Conservation (phyloP, 192 early-diverging fungal species). For the Backusella tarrabulga region DNA sequence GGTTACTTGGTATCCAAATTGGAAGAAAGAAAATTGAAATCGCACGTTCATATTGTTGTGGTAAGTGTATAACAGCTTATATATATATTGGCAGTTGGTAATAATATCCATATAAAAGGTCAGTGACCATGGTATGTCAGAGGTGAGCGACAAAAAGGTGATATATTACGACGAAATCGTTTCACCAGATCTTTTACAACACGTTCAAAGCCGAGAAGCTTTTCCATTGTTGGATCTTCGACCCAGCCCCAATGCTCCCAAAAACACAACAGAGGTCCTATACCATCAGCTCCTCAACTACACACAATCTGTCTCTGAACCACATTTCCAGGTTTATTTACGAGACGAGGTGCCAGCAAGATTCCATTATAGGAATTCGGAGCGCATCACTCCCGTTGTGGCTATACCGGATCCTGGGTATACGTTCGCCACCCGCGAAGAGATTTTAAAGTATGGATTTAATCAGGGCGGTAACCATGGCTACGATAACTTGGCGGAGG, state of each 20-base stretch:
- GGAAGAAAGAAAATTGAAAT: conserved; percentile 51
- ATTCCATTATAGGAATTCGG: conserved; percentile 67
- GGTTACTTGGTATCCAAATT: conserved; percentile 58
- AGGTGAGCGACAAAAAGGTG: background rate
- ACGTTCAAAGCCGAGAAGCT: conserved; percentile 52
- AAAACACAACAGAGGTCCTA: conserved; percentile 43
- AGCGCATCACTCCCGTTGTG: conserved; percentile 74
- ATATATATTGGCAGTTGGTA: background rate
- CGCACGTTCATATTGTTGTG: conserved; percentile 61
- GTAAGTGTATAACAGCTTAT: conserved; percentile 12
- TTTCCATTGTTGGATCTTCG: conserved; percentile 65
- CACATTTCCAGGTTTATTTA: conserved; percentile 63
- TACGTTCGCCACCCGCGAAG: conserved; percentile 48
- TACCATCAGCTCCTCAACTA: conserved; percentile 48
- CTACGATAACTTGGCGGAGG: conserved; percentile 69
- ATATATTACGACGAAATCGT: conserved; percentile 74
- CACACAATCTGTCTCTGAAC: conserved; percentile 28
- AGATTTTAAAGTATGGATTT: conserved; percentile 19
- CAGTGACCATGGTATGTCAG: conserved; percentile 13
- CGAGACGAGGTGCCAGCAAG: conserved; percentile 68
- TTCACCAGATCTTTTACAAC: conserved; percentile 32
- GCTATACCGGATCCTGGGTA: conserved; percentile 67
- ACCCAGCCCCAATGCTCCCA: conserved; percentile 41
- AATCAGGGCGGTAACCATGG: conserved; percentile 72
- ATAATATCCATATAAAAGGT: background rate